Evolutionary conservation across 2,329 filamentous ascomycete species (phyloP).

Genomic region (Scedosporium apiospermum): DNA sequence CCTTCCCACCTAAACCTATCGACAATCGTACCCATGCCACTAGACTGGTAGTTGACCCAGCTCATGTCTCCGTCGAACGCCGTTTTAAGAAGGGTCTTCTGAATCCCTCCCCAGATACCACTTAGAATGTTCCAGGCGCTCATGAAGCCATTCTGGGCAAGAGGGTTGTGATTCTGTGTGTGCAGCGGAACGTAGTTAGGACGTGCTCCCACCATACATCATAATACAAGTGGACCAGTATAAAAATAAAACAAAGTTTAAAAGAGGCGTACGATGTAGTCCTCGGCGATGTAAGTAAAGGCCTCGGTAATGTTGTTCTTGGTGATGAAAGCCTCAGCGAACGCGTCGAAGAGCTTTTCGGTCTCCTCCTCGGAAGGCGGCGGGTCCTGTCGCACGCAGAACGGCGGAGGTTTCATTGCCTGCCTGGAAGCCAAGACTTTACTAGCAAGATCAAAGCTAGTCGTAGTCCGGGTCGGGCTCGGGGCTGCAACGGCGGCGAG

Average conservation of each 20-base stretch:
- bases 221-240: background rate
- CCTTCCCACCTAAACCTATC: conserved; percentile 12
- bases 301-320: conserved; percentile 4
- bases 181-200: background rate
- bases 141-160: conserved; percentile 3
- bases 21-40: conserved; percentile 8
- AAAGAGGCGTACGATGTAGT: conserved; percentile 5
- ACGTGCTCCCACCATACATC: background rate
- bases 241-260: background rate
- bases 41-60: conserved; percentile 12
- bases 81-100: conserved; percentile 5
- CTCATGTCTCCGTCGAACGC: conserved; percentile 8
- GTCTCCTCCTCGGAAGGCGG: conserved; percentile 2
- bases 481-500: background rate
- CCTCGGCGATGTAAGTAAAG: conserved; percentile 5
- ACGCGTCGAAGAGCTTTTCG: conserved; percentile 3
- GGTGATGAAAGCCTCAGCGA: conserved; percentile 5
- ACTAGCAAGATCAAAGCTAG: background rate
- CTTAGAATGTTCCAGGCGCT: conserved; percentile 2
- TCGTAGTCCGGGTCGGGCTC: background rate
- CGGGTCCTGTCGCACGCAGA: background rate
- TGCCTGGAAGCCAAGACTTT: background rate
- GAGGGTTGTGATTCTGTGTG: conserved; percentile 6
- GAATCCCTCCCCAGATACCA: background rate
- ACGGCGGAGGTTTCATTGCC: background rate